Evolutionary conservation across 2,329 filamentous ascomycete genomes (phyloP).

Genomic region (Diaporthe sp.): DNA sequence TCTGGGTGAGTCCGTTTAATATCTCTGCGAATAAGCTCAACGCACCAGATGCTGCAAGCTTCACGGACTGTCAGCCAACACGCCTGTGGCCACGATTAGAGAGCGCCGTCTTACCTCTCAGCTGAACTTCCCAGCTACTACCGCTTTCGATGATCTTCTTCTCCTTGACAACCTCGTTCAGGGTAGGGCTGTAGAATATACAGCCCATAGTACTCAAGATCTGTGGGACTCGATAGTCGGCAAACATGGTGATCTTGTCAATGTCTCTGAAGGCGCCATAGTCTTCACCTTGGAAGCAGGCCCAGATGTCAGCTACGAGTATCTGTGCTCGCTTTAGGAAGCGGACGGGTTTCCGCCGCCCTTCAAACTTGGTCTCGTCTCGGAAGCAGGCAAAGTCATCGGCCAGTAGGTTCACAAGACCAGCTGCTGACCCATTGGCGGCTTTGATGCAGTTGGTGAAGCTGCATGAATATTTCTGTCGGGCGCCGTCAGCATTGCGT

Average conservation of each 20-base stretch:
- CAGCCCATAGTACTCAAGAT: conserved; percentile 88
- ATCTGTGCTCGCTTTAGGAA: conserved; percentile 97
- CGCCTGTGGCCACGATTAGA: not conserved
- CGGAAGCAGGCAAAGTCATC: conserved; percentile 87
- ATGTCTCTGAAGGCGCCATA: conserved; percentile 91
- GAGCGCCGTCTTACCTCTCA: conserved; percentile 74
- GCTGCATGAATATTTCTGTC: conserved; percentile 80
- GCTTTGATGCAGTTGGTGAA: conserved; percentile 80
- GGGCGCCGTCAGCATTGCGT: conserved; percentile 41
- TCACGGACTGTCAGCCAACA: conserved; percentile 20
- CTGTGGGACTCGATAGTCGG: conserved; percentile 96
- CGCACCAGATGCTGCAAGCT: conserved; percentile 96
- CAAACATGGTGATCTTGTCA: conserved; percentile 97
- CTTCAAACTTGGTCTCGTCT: conserved; percentile 83
- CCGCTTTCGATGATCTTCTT: conserved; percentile 78
- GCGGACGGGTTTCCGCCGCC: conserved; percentile 77
- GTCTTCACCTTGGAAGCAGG: conserved; percentile 86
- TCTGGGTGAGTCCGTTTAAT: conserved; percentile 82
- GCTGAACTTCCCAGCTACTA: conserved; percentile 85
- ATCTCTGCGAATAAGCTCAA: conserved; percentile 88
- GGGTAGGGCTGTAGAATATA: conserved; percentile 84
- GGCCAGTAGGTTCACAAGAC: conserved; percentile 87
- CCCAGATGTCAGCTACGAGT: conserved; percentile 95
- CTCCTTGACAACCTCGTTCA: conserved; percentile 78
- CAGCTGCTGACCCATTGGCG: conserved; percentile 84